Base-by-base conservation (phyloP, 116 monocot species). In the Thalassia testudinum region DNA sequence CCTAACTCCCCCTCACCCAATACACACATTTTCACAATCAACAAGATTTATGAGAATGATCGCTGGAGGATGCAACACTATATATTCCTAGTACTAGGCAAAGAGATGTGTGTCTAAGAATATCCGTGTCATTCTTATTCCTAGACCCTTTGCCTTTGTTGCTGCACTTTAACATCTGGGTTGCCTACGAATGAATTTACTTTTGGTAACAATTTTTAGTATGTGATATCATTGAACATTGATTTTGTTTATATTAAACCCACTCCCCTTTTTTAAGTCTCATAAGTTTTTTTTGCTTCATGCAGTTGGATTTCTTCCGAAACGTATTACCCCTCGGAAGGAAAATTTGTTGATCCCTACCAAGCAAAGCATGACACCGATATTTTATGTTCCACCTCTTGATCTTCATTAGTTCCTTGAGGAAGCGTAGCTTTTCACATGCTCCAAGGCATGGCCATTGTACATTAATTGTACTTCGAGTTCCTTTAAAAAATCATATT, bases 331-430 rank as follows among this genome's bases (percentile, higher is more conserved):
- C 43, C 72, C 79, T 63, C 81, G 95, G 57, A 82, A 59, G 76
- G 85, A 85, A 50, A 95, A 64, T 29, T 73, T 95, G 37, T 24
- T 67, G 49, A 54, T 65, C 64, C 71, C 95, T 60, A 70, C 89
- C 18, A 67, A 65, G 74, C 75, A 77, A 77, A 60, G 66, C 28
- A 66, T 66, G 48, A 88, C 89, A 52, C 95, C 88, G 37, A 56
- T 88, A 50, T 88, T 95, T 58, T 95, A 61, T 75, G 85, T 95
- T 75, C 88, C 95, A 43, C 95, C 89, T n/a, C n/a, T n/a, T n/a
- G n/a, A n/a, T n/a, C n/a, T n/a, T n/a, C n/a, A n/a, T 54, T 89
- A 88, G 52, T 78, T 77, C 27, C 88, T 88, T 81, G 95, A 81
- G 45, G 76, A 76, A 60, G 84, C 88, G 30, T 10, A 34, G n/a